These are phyloP conservation scores for Amphicarpaea edgeworthii DNA, from an alignment of 306 rosid genomes.

Conservation along the genomic window DNA sequence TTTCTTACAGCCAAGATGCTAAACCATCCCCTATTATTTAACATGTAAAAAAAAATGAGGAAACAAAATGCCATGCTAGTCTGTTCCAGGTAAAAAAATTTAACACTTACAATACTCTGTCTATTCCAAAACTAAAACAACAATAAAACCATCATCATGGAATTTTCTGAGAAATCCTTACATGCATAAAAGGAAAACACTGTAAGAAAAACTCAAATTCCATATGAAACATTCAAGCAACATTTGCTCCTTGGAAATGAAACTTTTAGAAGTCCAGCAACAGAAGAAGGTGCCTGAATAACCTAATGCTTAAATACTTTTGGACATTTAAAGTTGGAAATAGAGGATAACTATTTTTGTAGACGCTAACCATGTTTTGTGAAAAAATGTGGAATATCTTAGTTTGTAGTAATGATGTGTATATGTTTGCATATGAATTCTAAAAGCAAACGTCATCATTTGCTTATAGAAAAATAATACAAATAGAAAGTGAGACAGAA, in stretches of 20 bases:
- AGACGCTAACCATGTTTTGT: constrained; percentile 11
- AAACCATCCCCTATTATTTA: constrained; percentile 9
- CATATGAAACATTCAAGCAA: constrained; percentile 21
- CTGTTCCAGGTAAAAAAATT: constrained; percentile 27
- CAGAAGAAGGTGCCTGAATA: constrained; percentile 21
- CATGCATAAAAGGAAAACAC: constrained; percentile 8
- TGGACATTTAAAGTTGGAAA: constrained; percentile 21
- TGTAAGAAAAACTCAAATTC: constrained; percentile 19
- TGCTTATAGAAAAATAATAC: background rate
- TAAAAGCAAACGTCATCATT: background rate
- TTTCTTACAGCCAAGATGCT: constrained; percentile 38
- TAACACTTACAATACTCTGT: constrained; percentile 17
- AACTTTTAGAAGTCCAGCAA: constrained; percentile 3
- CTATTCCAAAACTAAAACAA: constrained; percentile 34
- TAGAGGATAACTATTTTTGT: background rate
- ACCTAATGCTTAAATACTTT: constrained; percentile 18
- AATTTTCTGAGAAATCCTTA: constrained; percentile 26
- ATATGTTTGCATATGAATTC: background rate
- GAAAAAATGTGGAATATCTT: constrained; percentile 14
- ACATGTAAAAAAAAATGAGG: constrained; percentile 24
- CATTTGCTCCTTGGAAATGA: constrained; percentile 20
- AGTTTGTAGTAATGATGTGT: background rate
- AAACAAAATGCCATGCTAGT: background rate
- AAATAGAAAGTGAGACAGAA: background rate
- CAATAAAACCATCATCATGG: constrained; percentile 26